Conservation (phyloP, 768 basidiomycete species). For the Asterophora lycoperdoides region DNA sequence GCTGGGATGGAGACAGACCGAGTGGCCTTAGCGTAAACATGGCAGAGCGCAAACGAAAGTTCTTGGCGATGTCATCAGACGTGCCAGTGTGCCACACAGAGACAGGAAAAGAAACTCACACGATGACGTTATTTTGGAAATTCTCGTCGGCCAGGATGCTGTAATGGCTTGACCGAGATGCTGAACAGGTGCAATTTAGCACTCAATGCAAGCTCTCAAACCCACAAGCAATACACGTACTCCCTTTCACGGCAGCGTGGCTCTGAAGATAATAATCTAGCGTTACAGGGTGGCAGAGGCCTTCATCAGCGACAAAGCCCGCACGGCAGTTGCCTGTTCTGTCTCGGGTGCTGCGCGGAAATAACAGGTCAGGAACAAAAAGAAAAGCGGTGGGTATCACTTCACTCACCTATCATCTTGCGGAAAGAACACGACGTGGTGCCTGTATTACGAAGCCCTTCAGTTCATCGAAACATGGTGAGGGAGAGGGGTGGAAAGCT, state of each 20-base stretch:
- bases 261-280: constrained; percentile 61
- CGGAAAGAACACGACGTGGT: constrained; percentile 51
- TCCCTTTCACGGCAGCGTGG: constrained; percentile 47
- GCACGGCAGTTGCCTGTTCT: constrained; percentile 50
- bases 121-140: constrained; percentile 24
- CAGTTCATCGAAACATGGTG: neutral
- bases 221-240: constrained; percentile 23
- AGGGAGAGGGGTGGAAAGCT: constrained; percentile 1
- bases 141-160: constrained; percentile 41
- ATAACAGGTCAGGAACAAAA: constrained; percentile 4
- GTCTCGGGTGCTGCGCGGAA: constrained; percentile 36
- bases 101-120: constrained; percentile 20
- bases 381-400: neutral
- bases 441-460: constrained; percentile 17
- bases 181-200: constrained; percentile 22
- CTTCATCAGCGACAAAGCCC: constrained; percentile 53
- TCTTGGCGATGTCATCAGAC: constrained; percentile 14
- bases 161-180: constrained; percentile 53
- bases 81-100: neutral
- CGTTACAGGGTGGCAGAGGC: constrained; percentile 47
- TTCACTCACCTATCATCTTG: constrained; percentile 21
- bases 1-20: constrained; percentile 70
- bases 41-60: constrained; percentile 50
- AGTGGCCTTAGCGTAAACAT: constrained; percentile 65
- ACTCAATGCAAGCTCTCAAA: neutral